Evolutionary conservation across 805 yeast genomes (phyloP).

Genomic region (Diddensiella caesifluorescens): DNA sequence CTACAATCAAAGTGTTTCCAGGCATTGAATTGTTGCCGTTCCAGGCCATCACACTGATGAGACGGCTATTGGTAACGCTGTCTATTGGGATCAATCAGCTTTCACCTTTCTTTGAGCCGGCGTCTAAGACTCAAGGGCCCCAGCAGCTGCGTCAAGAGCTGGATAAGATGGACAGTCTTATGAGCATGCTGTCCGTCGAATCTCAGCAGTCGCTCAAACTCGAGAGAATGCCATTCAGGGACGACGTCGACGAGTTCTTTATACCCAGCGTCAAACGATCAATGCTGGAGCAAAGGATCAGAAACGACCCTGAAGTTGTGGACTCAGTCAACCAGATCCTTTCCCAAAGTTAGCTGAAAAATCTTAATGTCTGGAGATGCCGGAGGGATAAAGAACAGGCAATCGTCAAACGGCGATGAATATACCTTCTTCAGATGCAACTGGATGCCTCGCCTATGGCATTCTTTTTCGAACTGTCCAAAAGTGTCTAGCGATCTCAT

Average conservation of each 20-base stretch:
- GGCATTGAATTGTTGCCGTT: conserved; percentile 16
- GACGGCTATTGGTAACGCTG: conserved; percentile 18
- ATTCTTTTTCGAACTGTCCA: conserved; percentile 37
- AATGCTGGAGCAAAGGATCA: conserved; percentile 13
- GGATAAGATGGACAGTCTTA: conserved; percentile 1
- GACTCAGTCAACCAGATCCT: conserved; percentile 10
- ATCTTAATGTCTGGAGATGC: conserved; percentile 20
- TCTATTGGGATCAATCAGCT: conserved; percentile 24
- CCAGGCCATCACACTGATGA: conserved; percentile 20
- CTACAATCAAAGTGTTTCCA: conserved; percentile 5
- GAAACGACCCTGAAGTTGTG: conserved; percentile 14
- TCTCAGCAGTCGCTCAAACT: conserved; percentile 2
- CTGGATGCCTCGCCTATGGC: conserved; percentile 25
- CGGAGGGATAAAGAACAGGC: conserved; percentile 18
- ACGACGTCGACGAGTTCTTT: conserved; percentile 4
- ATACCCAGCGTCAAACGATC: conserved; percentile 6
- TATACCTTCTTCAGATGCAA: conserved; percentile 11
- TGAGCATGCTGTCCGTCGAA: conserved; percentile 1
- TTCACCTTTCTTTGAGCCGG: conserved; percentile 16
- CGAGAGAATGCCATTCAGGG: conserved; percentile 11
- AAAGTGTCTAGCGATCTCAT: conserved; percentile 57
- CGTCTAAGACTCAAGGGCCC: conserved; percentile 1
- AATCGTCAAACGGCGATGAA: conserved; percentile 10
- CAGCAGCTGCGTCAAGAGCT: conserved; percentile 1
- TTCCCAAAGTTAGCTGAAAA: conserved; percentile 7